Evolutionary conservation across 2,329 filamentous ascomycete species (phyloP).

Genomic region (Colletotrichum orbiculare): DNA sequence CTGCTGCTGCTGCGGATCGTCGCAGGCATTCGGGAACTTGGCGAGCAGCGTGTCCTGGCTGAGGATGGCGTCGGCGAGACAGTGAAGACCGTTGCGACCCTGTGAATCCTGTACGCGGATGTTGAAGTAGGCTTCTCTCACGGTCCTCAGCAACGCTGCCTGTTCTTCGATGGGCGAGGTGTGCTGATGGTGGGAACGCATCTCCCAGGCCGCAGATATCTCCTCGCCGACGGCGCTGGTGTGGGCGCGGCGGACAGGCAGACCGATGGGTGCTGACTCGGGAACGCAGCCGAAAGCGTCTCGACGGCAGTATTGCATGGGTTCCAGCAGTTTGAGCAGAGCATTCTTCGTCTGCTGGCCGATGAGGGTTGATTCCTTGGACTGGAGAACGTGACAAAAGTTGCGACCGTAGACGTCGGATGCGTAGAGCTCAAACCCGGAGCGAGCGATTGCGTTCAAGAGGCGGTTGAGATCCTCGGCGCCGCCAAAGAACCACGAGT

Average conservation of each 20-base stretch:
- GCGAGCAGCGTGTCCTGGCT: conserved; percentile 51
- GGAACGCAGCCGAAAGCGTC: conserved; percentile 60
- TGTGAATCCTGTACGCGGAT: conserved; percentile 52
- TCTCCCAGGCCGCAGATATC: conserved; percentile 15
- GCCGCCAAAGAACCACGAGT: conserved; percentile 46
- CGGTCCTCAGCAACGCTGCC: conserved; percentile 49
- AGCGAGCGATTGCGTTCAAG: conserved; percentile 36
- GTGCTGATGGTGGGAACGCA: neutral
- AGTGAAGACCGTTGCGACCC: conserved; percentile 68
- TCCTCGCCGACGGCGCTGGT: conserved; percentile 32
- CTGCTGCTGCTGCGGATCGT: conserved; percentile 34
- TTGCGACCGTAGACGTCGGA: conserved; percentile 64
- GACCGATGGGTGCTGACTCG: conserved; percentile 16
- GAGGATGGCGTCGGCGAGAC: conserved; percentile 65
- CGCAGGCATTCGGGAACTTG: conserved; percentile 45
- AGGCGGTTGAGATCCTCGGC: conserved; percentile 44
- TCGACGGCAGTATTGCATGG: conserved; percentile 49
- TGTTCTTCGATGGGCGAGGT: conserved; percentile 40
- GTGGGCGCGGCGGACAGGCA: conserved; percentile 38
- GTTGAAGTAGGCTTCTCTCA: conserved; percentile 47
- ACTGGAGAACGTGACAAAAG: conserved; percentile 58
- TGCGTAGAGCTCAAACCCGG: conserved; percentile 47
- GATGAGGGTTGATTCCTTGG: conserved; percentile 40
- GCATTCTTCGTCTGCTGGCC: conserved; percentile 44
- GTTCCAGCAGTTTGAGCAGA: conserved; percentile 49